A percentile compares a stretch with the other conserved stretches of the same genome.
Conservation (phyloP, 129 eudicot genomes). For the Helianthus annuus region DNA sequence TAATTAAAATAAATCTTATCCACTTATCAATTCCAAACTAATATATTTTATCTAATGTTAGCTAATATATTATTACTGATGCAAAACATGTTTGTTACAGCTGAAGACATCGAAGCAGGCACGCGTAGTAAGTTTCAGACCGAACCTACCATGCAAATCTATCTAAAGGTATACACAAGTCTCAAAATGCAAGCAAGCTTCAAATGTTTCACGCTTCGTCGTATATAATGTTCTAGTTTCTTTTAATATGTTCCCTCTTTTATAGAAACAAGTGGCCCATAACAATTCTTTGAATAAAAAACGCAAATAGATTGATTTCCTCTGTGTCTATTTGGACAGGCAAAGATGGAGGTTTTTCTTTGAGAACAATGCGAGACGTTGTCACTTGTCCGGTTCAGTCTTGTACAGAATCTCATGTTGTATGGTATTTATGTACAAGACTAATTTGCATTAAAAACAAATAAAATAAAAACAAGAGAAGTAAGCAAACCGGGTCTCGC, state of each 20-base stretch:
- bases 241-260: background rate
- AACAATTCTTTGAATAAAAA: constrained; percentile 13
- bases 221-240: background rate
- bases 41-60: too few species aligned
- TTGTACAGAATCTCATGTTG: constrained; percentile 58
- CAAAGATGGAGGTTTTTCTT: constrained; percentile 47
- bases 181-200: constrained; percentile 15
- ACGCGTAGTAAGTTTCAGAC: constrained; percentile 52
- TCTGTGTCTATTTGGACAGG: constrained; percentile 57
- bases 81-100: constrained; percentile 46
- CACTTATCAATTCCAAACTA: too few species aligned
- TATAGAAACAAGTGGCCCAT: constrained; percentile 17
- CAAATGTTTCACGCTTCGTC: constrained; percentile 8
- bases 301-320: constrained; percentile 40
- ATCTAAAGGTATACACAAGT: constrained; percentile 61
- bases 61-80: background rate
- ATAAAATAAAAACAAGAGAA: background rate
- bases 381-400: constrained; percentile 60
- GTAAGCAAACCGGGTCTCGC: constrained; percentile 6
- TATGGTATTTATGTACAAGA: constrained; percentile 70
- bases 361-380: constrained; percentile 38
- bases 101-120: constrained; percentile 90
- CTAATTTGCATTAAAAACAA: constrained; percentile 29
- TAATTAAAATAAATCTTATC: too few species aligned
- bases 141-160: constrained; percentile 81